Conservation (phyloP, 73 alveolate species). For the Paramecium bursaria region DNA sequence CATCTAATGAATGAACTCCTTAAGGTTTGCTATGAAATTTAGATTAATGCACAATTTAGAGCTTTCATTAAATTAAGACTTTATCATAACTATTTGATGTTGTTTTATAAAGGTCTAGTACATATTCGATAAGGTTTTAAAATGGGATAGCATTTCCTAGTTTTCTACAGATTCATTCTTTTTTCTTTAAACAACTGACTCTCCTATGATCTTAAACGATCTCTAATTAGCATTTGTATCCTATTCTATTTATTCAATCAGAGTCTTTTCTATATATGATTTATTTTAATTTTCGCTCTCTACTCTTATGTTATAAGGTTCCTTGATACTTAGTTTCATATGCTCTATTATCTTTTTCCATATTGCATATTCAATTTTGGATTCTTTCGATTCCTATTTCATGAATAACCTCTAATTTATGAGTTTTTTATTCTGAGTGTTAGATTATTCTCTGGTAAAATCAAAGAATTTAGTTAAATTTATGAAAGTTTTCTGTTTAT, state of each 20-base stretch:
- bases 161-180: constrained; percentile 52
- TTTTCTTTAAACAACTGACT: background rate
- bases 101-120: constrained; percentile 12
- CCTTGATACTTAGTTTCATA: constrained; percentile 19
- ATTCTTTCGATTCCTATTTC: background rate
- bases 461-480: constrained; percentile 39
- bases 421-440: constrained; percentile 26
- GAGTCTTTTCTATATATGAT: constrained; percentile 12
- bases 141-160: constrained; percentile 21
- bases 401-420: background rate
- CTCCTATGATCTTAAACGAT: constrained; percentile 2
- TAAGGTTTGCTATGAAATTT: constrained; percentile 26
- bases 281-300: constrained; percentile 52
- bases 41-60: constrained; percentile 36
- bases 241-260: constrained; percentile 39
- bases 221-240: constrained; percentile 42
- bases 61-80: background rate
- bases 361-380: background rate
- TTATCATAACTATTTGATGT: background rate
- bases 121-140: background rate
- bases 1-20: constrained; percentile 52
- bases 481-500: constrained; percentile 6
- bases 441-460: constrained; percentile 36
- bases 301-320: background rate
- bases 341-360: constrained; percentile 5